A percentile compares a stretch with the other conserved stretches of the same genome.
These are phyloP conservation scores for Phialophora expanda DNA, from an alignment of 2,329 filamentous ascomycete species.

Conservation along the genomic window DNA sequence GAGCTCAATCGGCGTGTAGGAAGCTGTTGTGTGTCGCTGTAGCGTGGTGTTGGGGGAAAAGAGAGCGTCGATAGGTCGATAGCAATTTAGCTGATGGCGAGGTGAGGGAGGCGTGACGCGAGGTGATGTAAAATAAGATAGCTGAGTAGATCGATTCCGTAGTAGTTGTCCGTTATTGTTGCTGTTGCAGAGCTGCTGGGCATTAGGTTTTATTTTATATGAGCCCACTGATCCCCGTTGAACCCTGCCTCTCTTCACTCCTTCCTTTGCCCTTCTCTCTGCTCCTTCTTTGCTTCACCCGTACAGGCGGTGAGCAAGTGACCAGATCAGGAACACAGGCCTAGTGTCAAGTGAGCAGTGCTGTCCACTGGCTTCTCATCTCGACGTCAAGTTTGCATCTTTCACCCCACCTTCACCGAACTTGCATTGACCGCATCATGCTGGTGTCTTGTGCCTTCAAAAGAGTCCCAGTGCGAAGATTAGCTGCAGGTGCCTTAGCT, in stretches of 20 bases:
- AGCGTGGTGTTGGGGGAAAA: slow-evolving; percentile 9
- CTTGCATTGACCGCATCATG: slow-evolving; percentile 28
- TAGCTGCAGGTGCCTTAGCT: slow-evolving; percentile 37
- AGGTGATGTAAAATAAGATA: slow-evolving; percentile 18
- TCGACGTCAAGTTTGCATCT: not conserved
- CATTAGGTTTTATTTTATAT: slow-evolving; percentile 14
- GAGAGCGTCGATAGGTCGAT: slow-evolving; percentile 14
- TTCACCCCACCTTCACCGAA: slow-evolving; percentile 3
- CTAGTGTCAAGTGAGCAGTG: not conserved
- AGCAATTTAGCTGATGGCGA: slow-evolving; percentile 9
- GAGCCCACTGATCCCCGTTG: slow-evolving; percentile 11
- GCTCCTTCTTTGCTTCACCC: not conserved
- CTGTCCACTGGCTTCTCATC: not conserved
- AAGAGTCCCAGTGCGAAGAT: slow-evolving; percentile 36
- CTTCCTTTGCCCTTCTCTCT: not conserved
- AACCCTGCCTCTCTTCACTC: slow-evolving; percentile 9
- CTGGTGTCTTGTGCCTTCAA: slow-evolving; percentile 36
- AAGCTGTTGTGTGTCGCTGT: not conserved
- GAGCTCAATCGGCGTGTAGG: slow-evolving; percentile 25
- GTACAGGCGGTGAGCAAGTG: slow-evolving; percentile 2
- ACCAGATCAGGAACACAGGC: not conserved
- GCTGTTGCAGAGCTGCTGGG: not conserved
- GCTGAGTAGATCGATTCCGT: slow-evolving; percentile 13
- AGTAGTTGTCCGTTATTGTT: slow-evolving; percentile 7
- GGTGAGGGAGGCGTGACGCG: not conserved